Conservation (phyloP, 805 yeast genomes). For the Hanseniaspora pseudoguilliermondii region DNA sequence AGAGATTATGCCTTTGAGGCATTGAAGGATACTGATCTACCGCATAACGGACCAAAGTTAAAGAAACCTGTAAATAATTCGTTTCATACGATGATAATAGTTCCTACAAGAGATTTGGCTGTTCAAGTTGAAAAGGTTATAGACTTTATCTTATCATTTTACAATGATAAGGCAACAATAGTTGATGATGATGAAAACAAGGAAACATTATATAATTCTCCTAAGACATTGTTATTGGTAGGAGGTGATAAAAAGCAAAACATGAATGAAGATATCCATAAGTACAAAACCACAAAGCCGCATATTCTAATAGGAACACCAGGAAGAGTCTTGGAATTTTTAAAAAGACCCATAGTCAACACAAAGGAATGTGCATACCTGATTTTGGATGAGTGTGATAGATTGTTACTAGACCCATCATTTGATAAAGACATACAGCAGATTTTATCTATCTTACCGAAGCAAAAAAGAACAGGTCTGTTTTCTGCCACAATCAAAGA, state of each 20-base stretch:
- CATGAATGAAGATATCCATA: slow-evolving; percentile 58
- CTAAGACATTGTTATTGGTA: slow-evolving; percentile 44
- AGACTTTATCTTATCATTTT: slow-evolving; percentile 41
- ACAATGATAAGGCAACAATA: slow-evolving; percentile 28
- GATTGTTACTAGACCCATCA: slow-evolving; percentile 57
- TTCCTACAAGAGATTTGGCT: slow-evolving; percentile 58
- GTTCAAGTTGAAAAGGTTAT: slow-evolving; percentile 61
- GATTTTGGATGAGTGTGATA: slow-evolving; percentile 87
- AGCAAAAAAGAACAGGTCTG: slow-evolving; percentile 84
- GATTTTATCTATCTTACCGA: slow-evolving; percentile 61
- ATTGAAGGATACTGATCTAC: slow-evolving; percentile 18
- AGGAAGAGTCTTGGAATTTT: slow-evolving; percentile 70
- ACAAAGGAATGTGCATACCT: slow-evolving; percentile 56
- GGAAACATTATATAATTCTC: not conserved
- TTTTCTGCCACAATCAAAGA: slow-evolving; percentile 87
- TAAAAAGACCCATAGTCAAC: slow-evolving; percentile 44
- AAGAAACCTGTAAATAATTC: slow-evolving; percentile 43
- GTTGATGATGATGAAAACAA: not conserved
- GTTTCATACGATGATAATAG: slow-evolving; percentile 55
- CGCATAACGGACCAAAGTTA: slow-evolving; percentile 23
- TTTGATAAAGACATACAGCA: slow-evolving; percentile 56
- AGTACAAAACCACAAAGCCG: slow-evolving; percentile 43
- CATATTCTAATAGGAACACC: slow-evolving; percentile 85
- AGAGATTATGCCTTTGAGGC: slow-evolving; percentile 16
- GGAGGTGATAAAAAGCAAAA: slow-evolving; percentile 44